A percentile compares a stretch with the other conserved stretches of the same genome.
Evolutionary conservation across 495 filamentous ascomycete species (phyloP).

Genomic region (Trichoderma asperelloides): DNA sequence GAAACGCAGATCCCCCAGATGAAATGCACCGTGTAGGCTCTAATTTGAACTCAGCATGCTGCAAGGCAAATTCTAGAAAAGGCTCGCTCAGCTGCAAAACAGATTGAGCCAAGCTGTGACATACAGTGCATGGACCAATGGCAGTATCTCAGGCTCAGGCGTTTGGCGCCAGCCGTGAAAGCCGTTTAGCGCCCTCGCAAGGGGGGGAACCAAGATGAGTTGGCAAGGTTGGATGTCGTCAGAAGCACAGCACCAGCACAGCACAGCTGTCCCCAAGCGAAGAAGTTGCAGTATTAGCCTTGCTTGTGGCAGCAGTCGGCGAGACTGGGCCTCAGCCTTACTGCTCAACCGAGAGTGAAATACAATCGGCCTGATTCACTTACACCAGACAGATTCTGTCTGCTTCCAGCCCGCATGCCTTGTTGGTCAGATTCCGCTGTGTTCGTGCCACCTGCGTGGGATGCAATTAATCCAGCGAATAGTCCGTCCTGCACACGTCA

Average conservation of each 20-base stretch:
- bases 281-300: no score
- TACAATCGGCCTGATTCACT: not conserved
- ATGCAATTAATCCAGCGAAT: not conserved
- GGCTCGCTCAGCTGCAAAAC: not conserved
- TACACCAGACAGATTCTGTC: not conserved
- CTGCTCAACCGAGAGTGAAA: not conserved
- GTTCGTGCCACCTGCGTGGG: not conserved
- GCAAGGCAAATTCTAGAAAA: not conserved
- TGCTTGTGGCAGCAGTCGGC: not conserved
- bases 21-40: not conserved
- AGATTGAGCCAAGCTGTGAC: not conserved
- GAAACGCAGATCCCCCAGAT: not conserved
- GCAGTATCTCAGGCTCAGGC: not conserved
- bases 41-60: not conserved
- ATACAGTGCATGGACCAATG: slow-evolving; percentile 2
- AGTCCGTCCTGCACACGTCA: not conserved
- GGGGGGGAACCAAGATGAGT: not conserved
- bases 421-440: no score
- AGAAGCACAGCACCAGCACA: not conserved
- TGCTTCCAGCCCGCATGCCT: not conserved
- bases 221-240: slow-evolving; percentile 4
- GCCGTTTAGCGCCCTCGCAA: not conserved
- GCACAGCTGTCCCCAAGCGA: not conserved
- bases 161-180: not conserved
- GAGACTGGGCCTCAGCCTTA: not conserved